phyloP scores from a whole-genome alignment of 371 early-diverging fungal species.

The Syncephalis fuscata region DNA sequence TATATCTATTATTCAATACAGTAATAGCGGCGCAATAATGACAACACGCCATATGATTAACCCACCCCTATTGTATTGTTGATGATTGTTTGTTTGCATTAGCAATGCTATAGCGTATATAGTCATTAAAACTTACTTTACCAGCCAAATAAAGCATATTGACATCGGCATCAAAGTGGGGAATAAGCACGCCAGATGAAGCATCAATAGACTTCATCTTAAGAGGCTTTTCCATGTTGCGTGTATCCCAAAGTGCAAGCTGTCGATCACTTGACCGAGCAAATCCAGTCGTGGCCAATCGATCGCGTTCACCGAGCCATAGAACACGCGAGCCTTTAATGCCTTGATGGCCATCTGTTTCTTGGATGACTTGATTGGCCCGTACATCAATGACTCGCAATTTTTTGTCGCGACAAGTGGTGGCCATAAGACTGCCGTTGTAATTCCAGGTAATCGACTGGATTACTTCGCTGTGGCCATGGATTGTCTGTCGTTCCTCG shows the following conservation, averaged over 20 bases:
- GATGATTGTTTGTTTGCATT: too few relatives aligned
- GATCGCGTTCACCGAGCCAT: conserved; percentile 75
- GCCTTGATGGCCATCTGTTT: conserved; percentile 80
- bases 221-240: conserved; percentile 56
- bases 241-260: conserved; percentile 73
- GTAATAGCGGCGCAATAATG: neutral
- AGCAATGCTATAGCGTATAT: neutral
- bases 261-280: conserved; percentile 85
- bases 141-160: conserved; percentile 89
- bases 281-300: conserved; percentile 89
- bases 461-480: conserved; percentile 83
- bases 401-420: conserved; percentile 92
- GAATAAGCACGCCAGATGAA: conserved; percentile 91
- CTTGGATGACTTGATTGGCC: conserved; percentile 59
- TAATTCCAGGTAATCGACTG: conserved; percentile 83
- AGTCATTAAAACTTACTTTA: conserved; percentile 40
- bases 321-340: conserved; percentile 89
- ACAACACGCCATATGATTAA: neutral
- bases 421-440: conserved; percentile 72
- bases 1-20: conserved; percentile 2
- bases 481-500: conserved; percentile 65
- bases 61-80: too few relatives aligned
- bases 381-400: conserved; percentile 88
- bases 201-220: conserved; percentile 71
- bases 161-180: conserved; percentile 82